Base-by-base conservation (phyloP, 306 rosid genomes). In the Phaseolus lunatus region DNA sequence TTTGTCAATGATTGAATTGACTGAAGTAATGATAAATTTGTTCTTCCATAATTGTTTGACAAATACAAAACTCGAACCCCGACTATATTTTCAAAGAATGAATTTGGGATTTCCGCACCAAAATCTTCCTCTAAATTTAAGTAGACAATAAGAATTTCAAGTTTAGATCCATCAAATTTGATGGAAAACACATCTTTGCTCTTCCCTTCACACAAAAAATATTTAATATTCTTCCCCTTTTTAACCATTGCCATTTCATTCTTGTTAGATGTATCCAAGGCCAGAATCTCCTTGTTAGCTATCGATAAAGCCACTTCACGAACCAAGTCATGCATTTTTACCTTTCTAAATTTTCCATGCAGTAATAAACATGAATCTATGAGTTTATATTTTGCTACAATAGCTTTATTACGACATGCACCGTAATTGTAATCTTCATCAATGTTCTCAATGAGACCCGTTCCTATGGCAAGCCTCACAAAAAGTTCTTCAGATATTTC, bases 221-320 rank as follows among this genome's bases (percentile, higher is more conserved):
- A 48, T n/a, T 48, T 48, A 15, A n/a, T n/a, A 48, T 48, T 16
- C 9, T 1, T 5, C 20, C 3, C 3, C 9, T n/a, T 48, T 48
- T n/a, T 10, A 48, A 15, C 8, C 54, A 48, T 4, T 48, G 54
- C 1, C 19, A 16, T 48, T 16, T 6, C 2, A n/a, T 48, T 48
- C 6, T 16, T 16, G 15, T 20, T 6, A 37, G 13, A 18, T 13
- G 48, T 0, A 16, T 22, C 8, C 0, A 12, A 3, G 2, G 2
- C 37, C 16, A 47, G 44, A 31, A 64, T 19, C 29, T 31, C 37
- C 5, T 37, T 1, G 0, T 43, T 57, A 10, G 37, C 68, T 14
- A 67, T 78, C 73, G 6, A 39, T 0, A 16, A 18, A 39, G 77
- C 77, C 6, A 35, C 45, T 9, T 73, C 79, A 0, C 80, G 83